phyloP scores from a whole-genome alignment of 306 rosid species.

The Fragaria nilgerrensis region DNA sequence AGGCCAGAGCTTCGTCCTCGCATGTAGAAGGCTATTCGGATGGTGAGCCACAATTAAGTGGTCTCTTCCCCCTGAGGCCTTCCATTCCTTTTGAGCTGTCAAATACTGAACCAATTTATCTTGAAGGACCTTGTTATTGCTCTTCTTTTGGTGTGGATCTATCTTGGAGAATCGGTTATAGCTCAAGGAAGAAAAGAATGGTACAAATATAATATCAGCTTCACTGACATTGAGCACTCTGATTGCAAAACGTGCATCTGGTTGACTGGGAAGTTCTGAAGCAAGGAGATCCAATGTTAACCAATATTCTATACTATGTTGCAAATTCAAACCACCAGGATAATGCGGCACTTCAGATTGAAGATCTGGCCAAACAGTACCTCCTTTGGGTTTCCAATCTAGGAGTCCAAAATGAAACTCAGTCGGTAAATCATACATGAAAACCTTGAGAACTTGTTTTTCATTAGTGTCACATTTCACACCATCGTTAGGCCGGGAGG shows the following conservation, averaged over 20 bases:
- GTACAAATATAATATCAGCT: conserved; percentile 69
- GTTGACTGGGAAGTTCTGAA: conserved; percentile 47
- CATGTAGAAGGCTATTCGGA: conserved; percentile 80
- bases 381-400: conserved; percentile 49
- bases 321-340: conserved; percentile 77
- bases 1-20: conserved; percentile 65
- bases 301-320: conserved; percentile 88
- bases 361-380: conserved; percentile 66
- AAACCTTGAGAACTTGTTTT: conserved; percentile 42
- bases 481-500: conserved; percentile 1
- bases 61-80: conserved; percentile 64
- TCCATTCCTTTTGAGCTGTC: conserved; percentile 64
- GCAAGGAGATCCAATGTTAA: conserved; percentile 74
- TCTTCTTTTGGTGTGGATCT: conserved; percentile 37
- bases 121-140: conserved; percentile 53
- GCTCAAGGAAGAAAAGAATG: conserved; percentile 74
- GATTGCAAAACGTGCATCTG: conserved; percentile 31
- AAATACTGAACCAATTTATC: conserved; percentile 53
- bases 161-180: conserved; percentile 52
- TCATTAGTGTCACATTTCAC: conserved; percentile 27
- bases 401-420: conserved; percentile 73
- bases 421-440: conserved; percentile 68
- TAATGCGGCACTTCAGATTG: conserved; percentile 40
- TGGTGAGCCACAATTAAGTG: conserved; percentile 83
- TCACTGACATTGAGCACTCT: conserved; percentile 66